Percentiles rank a stretch among this genome's conserved stretches.
Evolutionary conservation across 371 early-diverging fungal species (phyloP).

Genomic region (Umbelopsis sp.): DNA sequence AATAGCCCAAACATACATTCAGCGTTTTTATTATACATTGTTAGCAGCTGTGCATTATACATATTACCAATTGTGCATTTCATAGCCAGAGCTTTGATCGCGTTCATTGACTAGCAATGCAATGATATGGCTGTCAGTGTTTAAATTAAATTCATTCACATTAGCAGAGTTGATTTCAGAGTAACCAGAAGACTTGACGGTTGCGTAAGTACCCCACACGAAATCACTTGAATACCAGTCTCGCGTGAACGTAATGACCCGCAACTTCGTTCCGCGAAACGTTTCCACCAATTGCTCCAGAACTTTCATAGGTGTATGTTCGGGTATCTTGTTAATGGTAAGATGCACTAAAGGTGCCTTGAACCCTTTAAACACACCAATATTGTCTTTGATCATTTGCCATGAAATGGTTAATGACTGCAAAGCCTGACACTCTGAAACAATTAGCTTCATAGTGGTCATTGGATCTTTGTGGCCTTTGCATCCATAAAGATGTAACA

Average conservation of each 20-base stretch:
- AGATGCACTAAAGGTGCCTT: slow-evolving; percentile 15
- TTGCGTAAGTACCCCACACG: slow-evolving; percentile 21
- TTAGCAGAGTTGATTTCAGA: slow-evolving; percentile 23
- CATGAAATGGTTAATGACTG: slow-evolving; percentile 23
- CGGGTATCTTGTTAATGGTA: slow-evolving; percentile 23
- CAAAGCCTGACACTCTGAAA: slow-evolving; percentile 14
- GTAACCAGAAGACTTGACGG: background rate
- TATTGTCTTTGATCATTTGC: slow-evolving; percentile 11
- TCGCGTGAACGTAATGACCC: slow-evolving; percentile 24
- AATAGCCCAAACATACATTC: too few species aligned
- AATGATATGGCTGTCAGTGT: slow-evolving; percentile 20
- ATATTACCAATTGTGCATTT: slow-evolving; percentile 28
- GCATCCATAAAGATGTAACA: slow-evolving; percentile 26
- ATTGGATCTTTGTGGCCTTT: slow-evolving; percentile 15
- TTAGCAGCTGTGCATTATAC: background rate
- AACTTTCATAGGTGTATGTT: slow-evolving; percentile 27
- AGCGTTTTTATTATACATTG: background rate
- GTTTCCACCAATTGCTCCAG: slow-evolving; percentile 20
- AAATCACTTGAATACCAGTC: slow-evolving; percentile 27
- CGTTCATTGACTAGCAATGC: slow-evolving; percentile 27
- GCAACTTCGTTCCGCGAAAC: slow-evolving; percentile 20
- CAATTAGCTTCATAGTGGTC: slow-evolving; percentile 17
- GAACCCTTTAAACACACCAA: slow-evolving; percentile 21
- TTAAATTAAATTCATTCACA: slow-evolving; percentile 23
- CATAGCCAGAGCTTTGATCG: slow-evolving; percentile 24